Base-by-base conservation (phyloP, 306 rosid genomes). In the Inga leiocalycina region DNA sequence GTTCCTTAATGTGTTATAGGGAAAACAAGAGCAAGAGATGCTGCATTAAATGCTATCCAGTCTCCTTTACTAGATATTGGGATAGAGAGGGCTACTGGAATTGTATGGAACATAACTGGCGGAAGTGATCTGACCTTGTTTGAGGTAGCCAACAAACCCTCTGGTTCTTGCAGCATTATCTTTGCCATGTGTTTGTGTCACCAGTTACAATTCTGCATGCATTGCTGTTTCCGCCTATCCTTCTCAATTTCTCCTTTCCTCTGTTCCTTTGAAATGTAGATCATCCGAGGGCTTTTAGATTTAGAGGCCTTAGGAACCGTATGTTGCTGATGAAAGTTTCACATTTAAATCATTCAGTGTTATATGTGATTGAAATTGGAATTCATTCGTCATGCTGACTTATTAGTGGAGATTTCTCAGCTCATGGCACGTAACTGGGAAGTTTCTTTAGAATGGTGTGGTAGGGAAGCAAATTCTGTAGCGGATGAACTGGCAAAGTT, bases 61-160 rank as follows among this genome's bases (percentile, higher is more conserved):
- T 97, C 99, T 51, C 98, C 97, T 82, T 88, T 97, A 74, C 91
- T 97, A 52, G 99, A 94, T 91, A 97, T 97, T 61, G 99, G 97
- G 77, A 97, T 97, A 77, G 99, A 97, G 89, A 92, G 99, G 82
- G 99, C 99, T 35, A 97, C 99, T 85, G 99, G 99, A 85, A 97
- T 97, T 82, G 99, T 97, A n/a, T 97, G 99, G 99, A 97, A 94
- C 84, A 97, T 97, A 79, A 97, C 99, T 39, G 99, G 99, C 57
- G 99, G 99, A 84, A 92, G 85, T 86, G 99, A 97, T 89, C 85
- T 97, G 87, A 97, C 99, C 87, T 85, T 94, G 83, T 91, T 83
- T 78, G 99, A 97, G 99, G 99, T 97, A 83, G 76, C 43, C 76
- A 68, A 56, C 83, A 64, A 77, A 52, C 54, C 75, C 76, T 62